A percentile compares a stretch with the other conserved stretches of the same genome.
Conservation (phyloP, 345 rosid genomes). For the Kandelia obovata region DNA sequence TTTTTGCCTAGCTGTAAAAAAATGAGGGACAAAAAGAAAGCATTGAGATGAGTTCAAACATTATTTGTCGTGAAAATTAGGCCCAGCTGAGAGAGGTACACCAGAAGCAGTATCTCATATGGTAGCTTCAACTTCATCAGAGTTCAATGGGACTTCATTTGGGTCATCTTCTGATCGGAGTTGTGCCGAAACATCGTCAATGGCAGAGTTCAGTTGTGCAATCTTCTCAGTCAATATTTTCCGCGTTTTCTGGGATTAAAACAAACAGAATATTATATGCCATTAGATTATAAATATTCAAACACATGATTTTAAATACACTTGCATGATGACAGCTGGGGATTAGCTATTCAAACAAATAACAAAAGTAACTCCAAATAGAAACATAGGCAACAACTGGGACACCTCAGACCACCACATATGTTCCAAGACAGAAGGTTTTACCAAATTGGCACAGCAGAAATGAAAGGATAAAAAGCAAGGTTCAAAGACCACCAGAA, state of each 20-base stretch:
- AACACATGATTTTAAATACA: neutral
- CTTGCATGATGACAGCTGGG: neutral
- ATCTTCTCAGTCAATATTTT: slow-evolving; percentile 40
- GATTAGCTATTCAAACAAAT: neutral
- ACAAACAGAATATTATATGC: neutral
- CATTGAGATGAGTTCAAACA: slow-evolving; percentile 15
- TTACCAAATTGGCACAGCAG: neutral
- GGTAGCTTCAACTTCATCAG: slow-evolving; percentile 65
- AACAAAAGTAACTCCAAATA: neutral
- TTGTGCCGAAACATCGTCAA: slow-evolving; percentile 46
- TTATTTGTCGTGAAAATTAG: slow-evolving; percentile 24
- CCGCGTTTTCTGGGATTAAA: slow-evolving; percentile 36
- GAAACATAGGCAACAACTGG: neutral
- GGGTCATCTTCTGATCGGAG: slow-evolving; percentile 33
- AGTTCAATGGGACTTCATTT: slow-evolving; percentile 26
- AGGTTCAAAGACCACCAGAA: neutral
- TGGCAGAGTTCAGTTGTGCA: slow-evolving; percentile 44
- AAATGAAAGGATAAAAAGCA: neutral
- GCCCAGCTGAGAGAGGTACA: slow-evolving; percentile 5
- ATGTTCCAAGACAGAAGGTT: neutral
- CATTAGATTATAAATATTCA: neutral
- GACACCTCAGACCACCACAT: neutral
- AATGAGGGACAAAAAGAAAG: slow-evolving; percentile 1
- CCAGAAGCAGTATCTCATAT: slow-evolving; percentile 26
- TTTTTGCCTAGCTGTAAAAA: no score